Percentiles rank a stretch among this genome's conserved stretches.
These are phyloP conservation scores for Serendipita vermifera DNA, from an alignment of 768 basidiomycete genomes.

Conservation along the genomic window DNA sequence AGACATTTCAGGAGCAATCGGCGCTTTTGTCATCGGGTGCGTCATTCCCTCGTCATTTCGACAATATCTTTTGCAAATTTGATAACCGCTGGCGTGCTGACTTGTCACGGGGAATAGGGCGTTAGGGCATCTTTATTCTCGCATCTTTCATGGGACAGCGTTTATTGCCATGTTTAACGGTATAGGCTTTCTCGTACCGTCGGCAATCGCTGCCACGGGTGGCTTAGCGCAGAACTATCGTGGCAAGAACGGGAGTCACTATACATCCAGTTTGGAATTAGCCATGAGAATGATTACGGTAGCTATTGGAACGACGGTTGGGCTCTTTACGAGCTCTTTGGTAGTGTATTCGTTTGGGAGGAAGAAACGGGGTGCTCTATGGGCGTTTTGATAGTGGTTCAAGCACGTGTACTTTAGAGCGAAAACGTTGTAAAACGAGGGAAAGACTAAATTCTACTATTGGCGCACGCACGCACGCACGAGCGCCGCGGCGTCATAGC, in stretches of 20 bases:
- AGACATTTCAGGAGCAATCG: constrained; percentile 73
- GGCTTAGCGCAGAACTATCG: constrained; percentile 43
- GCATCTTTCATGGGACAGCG: constrained; percentile 71
- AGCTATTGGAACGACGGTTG: constrained; percentile 80
- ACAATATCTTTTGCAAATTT: neutral
- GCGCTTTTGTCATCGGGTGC: constrained; percentile 65
- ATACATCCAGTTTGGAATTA: constrained; percentile 1
- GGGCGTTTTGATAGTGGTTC: constrained; percentile 71
- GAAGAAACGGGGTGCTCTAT: constrained; percentile 72
- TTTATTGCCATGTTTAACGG: constrained; percentile 88
- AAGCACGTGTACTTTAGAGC: no score
- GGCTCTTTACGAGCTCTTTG: constrained; percentile 80
- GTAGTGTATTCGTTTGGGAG: constrained; percentile 77
- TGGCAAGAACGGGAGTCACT: neutral
- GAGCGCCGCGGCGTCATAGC: no score
- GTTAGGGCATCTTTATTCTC: constrained; percentile 68
- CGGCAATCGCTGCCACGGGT: constrained; percentile 69
- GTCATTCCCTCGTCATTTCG: neutral
- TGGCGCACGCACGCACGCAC: no score
- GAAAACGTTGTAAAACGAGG: no score
- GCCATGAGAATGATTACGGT: constrained; percentile 32
- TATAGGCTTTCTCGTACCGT: constrained; percentile 70
- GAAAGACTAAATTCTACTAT: no score
- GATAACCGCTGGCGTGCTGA: no score
- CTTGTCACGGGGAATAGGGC: constrained; percentile 20